Evolutionary conservation across 441 rosid genomes (phyloP).

Genomic region (Iberis amara): DNA sequence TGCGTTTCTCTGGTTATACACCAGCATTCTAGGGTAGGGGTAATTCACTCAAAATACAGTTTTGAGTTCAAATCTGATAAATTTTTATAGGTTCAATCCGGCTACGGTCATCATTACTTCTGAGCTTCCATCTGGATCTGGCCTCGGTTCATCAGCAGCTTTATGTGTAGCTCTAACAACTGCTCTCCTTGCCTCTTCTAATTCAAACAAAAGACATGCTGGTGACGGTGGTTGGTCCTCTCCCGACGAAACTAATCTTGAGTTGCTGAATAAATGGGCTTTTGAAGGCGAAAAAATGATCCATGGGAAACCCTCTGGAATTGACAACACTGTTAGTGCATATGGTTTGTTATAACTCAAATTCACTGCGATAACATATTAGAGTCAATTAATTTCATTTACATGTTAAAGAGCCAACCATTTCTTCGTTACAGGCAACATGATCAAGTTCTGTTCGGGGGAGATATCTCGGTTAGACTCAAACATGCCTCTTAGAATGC

Average conservation of each 20-base stretch:
- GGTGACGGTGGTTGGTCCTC: constrained; percentile 49
- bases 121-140: constrained; percentile 87
- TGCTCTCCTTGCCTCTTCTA: constrained; percentile 54
- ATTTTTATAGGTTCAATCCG: constrained; percentile 53
- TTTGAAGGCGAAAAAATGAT: constrained; percentile 87
- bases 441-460: constrained; percentile 81
- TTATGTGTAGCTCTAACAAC: constrained; percentile 73
- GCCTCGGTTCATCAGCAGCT: constrained; percentile 92
- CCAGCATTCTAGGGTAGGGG: constrained; percentile 84
- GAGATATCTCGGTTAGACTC: constrained; percentile 50
- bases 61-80: not conserved
- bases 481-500: constrained; percentile 63
- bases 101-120: constrained; percentile 61
- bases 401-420: not conserved
- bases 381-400: not conserved
- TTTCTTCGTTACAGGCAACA: constrained; percentile 51
- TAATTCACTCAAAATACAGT: constrained; percentile 17
- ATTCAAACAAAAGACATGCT: constrained; percentile 32
- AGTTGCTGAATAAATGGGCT: constrained; percentile 83
- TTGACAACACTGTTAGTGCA: constrained; percentile 91
- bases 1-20: constrained; percentile 84
- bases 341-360: constrained; percentile 56
- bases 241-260: constrained; percentile 50
- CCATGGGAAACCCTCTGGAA: constrained; percentile 93
- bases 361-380: not conserved